These are phyloP conservation scores for Mercurialis annua DNA, from an alignment of 345 rosid genomes.

Conservation along the genomic window DNA sequence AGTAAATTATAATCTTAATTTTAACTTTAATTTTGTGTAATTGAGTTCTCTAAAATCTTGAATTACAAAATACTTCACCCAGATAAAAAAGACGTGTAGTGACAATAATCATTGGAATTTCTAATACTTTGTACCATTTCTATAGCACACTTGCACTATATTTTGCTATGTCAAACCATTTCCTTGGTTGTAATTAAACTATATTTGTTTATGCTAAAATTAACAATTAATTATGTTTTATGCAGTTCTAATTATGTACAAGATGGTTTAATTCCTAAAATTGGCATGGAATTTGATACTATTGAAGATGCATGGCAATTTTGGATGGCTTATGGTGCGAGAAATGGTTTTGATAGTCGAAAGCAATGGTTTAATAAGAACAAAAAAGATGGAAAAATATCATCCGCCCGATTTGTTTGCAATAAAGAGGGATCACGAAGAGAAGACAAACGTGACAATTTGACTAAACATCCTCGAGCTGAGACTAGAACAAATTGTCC, in stretches of 20 bases:
- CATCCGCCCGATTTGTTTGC: background rate
- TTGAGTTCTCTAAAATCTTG: no score
- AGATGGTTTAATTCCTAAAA: background rate
- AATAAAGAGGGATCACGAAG: background rate
- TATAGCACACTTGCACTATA: background rate
- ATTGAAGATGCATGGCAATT: constrained; percentile 1
- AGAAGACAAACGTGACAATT: constrained; percentile 5
- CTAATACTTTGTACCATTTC: background rate
- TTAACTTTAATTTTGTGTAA: no score
- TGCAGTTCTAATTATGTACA: background rate
- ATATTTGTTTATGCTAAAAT: no score
- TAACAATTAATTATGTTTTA: background rate
- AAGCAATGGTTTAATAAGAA: no score
- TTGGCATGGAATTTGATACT: constrained; percentile 4
- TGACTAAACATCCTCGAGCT: background rate
- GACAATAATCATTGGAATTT: background rate
- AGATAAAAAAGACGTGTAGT: no score
- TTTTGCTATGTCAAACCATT: background rate
- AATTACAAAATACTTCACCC: no score
- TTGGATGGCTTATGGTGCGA: background rate
- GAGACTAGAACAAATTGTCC: constrained; percentile 15
- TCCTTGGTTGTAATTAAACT: no score
- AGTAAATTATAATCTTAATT: no score
- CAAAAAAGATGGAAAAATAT: constrained; percentile 1
- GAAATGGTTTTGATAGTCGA: background rate